phyloP scores from a whole-genome alignment of 768 basidiomycete species.

The Scleroderma bovista region DNA sequence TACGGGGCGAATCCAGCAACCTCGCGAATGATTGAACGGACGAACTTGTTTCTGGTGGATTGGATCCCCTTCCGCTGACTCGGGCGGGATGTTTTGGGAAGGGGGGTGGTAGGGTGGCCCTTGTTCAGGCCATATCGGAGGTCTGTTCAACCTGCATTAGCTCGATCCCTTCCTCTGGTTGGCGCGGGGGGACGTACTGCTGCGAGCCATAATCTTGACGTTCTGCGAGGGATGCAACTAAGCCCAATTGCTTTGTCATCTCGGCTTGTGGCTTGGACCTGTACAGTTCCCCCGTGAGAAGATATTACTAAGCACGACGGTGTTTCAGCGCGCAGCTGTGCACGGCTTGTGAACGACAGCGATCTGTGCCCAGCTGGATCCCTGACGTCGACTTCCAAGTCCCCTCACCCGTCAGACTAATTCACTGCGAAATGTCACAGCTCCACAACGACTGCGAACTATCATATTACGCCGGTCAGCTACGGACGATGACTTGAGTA shows the following conservation, averaged over 20 bases:
- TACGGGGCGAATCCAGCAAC: constrained; percentile 97
- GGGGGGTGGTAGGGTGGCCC: constrained; percentile 83
- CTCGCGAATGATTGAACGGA: constrained; percentile 90
- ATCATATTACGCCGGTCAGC: too few relatives aligned
- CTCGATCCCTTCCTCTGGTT: constrained; percentile 1
- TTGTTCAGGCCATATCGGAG: constrained; percentile 80
- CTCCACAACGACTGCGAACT: too few relatives aligned
- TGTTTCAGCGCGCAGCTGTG: too few relatives aligned
- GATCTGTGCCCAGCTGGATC: not conserved
- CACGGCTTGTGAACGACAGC: not conserved
- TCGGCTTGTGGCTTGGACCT: constrained; percentile 46
- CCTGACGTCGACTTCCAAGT: not conserved
- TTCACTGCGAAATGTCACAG: too few relatives aligned
- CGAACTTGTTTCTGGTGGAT: constrained; percentile 89
- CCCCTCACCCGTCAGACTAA: too few relatives aligned
- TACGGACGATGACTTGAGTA: too few relatives aligned
- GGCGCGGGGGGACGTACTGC: constrained; percentile 47
- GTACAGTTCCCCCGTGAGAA: constrained; percentile 41
- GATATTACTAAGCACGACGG: too few relatives aligned
- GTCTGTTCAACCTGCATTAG: constrained; percentile 42
- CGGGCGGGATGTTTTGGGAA: constrained; percentile 70
- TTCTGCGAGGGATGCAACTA: constrained; percentile 38
- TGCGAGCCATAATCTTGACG: constrained; percentile 65
- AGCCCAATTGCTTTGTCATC: constrained; percentile 17
- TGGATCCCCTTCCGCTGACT: constrained; percentile 90